Base-by-base conservation (phyloP, 805 yeast species). In the Candida ficus region DNA sequence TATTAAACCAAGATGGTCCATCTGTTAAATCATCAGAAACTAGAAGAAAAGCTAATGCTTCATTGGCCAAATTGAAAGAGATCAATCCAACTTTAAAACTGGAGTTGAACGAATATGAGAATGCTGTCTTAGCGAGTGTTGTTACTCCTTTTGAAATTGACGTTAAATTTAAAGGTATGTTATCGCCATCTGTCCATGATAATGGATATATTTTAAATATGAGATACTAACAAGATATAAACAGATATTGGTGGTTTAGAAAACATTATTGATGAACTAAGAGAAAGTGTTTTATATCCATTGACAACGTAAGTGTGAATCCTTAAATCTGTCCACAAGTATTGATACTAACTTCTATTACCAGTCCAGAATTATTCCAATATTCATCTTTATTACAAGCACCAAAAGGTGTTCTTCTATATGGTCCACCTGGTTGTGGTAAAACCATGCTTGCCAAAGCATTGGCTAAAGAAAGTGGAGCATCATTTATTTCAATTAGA, bases 371-470 rank as follows among this genome's bases (percentile, higher is more conserved):
- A 36, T 63, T 88, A 30, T 89, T 84, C 57, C 67, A 76, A 11
- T 79, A 76, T 39, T 85, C 83, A 49, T 78, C 87, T 39, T 68
- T 91, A 39, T 67, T 91, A 20, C 87, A 84, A 55, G 91, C 96
- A 1, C 99, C 99, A 2, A 89, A 87, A 56, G 99, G 99, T 30
- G 90, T 93, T 46, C 76, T 93, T 59, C 84, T 87, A 95, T 93
- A 85, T 63, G 99, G 99, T 58, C 99, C 99, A 37, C 99, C 99
- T 22, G 99, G 99, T 77, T 93, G 99, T 12, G 99, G 99, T 85
- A 93, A 93, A 69, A 93, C 99, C 20, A 74, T 93, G 55, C 88
- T 93, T 96, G 99, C 99, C 2, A 82, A 99, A 63, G 99, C 99
- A n/a, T 98, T 93, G 37, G 99, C 99, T 35, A 93, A 93, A 58